Evolutionary conservation across 495 filamentous ascomycete genomes (phyloP), one percentile per base, ranked within the genome.

Genomic region (Neurospora sp.): DNA sequence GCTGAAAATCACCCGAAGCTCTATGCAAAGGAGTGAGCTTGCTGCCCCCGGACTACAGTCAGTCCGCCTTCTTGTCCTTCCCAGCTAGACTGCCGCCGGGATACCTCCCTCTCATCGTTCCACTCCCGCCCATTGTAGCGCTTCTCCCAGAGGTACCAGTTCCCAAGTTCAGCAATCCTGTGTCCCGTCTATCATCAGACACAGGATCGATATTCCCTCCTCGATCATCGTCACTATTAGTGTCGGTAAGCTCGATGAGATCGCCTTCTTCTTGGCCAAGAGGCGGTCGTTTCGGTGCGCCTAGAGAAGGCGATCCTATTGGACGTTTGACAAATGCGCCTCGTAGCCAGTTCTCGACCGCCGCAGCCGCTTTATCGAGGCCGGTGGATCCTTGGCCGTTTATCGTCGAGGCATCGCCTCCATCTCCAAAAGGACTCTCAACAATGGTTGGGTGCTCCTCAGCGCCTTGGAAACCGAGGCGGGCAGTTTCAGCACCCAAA

Each of bases 261-360:
- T 98, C 95, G 0, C 89, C 89, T 9, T 80, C 77, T 11, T 81
- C 82, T 14, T 78, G 79, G 6, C 27, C 40, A 16, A 65, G 81
- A 73, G 70, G 74, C 69, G 68, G 74, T 71, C 73, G 75, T 70
- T 78, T 79, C 38, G 78, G 81, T 5, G 83, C 82, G 8, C 83
- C 80, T 16, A 87, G 71, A 5, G 83, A 77, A 1, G 88, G 83
- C 40, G 86, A 87, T 31, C 83, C 82, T 4, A 86, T 16, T 65
- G 53, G 53, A 14, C 84, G 85, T 75, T 88, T 88, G 3, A 86
- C 87, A 44, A 91, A 92, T 71, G 95, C 88, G 74, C 91, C 93
- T 59, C 94, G 85, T 74, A 98, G 86, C 93, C 96, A 99, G 8
- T 90, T 89, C 80, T 98, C 95, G 39, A 99, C 87, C 14, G 90